Conservation (phyloP, 768 basidiomycete genomes). For the Agaricus sinodeliciosus region DNA sequence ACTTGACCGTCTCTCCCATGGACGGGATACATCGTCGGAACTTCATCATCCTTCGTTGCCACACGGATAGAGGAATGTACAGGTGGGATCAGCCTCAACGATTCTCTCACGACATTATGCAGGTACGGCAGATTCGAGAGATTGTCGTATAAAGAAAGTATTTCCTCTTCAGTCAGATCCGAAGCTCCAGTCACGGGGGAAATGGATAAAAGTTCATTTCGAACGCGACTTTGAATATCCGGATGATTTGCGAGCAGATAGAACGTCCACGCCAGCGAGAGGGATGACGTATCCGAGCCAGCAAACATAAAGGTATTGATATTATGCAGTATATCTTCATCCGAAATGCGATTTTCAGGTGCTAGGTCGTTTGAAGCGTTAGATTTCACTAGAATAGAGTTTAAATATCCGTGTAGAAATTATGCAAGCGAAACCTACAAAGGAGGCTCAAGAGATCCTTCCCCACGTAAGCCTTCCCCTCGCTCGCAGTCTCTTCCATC, state of each 20-base stretch:
- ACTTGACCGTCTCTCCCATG: slow-evolving; percentile 39
- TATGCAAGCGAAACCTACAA: slow-evolving; percentile 35
- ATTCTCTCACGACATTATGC: slow-evolving; percentile 71
- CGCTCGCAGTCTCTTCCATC: slow-evolving; percentile 52
- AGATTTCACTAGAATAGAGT: slow-evolving; percentile 58
- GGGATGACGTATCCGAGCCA: slow-evolving; percentile 82
- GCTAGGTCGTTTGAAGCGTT: slow-evolving; percentile 69
- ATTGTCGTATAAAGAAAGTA: slow-evolving; percentile 48
- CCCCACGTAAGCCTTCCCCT: slow-evolving; percentile 44
- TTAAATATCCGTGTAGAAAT: background rate
- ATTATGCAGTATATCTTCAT: slow-evolving; percentile 80
- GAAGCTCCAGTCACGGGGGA: slow-evolving; percentile 33
- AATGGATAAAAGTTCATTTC: slow-evolving; percentile 55
- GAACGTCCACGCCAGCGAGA: slow-evolving; percentile 83
- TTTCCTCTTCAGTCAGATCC: slow-evolving; percentile 54
- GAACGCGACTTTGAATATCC: slow-evolving; percentile 60
- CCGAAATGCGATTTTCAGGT: slow-evolving; percentile 69
- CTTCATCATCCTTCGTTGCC: slow-evolving; percentile 68
- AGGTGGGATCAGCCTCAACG: slow-evolving; percentile 72
- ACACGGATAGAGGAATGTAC: slow-evolving; percentile 78
- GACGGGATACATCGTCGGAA: slow-evolving; percentile 68
- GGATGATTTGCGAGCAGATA: slow-evolving; percentile 65
- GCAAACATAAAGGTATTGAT: slow-evolving; percentile 90
- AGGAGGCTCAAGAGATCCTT: slow-evolving; percentile 76
- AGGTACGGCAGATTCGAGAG: slow-evolving; percentile 63